These are phyloP conservation scores for Rugiboletus extremiorientalis DNA, from an alignment of 1,284 basidiomycete species.

Conservation along the genomic window DNA sequence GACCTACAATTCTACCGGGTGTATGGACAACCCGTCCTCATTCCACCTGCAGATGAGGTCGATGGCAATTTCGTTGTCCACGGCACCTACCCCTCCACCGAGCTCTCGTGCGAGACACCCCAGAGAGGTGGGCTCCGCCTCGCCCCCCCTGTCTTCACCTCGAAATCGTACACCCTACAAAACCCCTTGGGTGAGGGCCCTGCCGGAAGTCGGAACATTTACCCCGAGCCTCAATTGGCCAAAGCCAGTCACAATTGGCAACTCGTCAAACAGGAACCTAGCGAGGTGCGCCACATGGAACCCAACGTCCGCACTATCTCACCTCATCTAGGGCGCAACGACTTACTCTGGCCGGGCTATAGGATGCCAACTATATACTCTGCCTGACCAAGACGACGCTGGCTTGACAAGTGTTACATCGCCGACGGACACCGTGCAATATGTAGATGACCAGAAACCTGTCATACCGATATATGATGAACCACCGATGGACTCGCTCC, in stretches of 20 bases:
- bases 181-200: constrained; percentile 25
- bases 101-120: background rate
- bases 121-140: constrained; percentile 1
- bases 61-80: constrained; percentile 20
- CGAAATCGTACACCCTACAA: constrained; percentile 33
- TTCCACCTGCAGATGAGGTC: constrained; percentile 23
- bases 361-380: constrained; percentile 19
- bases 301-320: background rate
- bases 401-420: background rate
- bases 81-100: constrained; percentile 3
- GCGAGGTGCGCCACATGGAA: constrained; percentile 20
- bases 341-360: constrained; percentile 17
- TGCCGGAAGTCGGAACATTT: background rate
- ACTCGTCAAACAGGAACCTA: constrained; percentile 25
- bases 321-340: constrained; percentile 13
- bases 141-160: constrained; percentile 4
- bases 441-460: constrained; percentile 12
- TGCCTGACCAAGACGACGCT: constrained; percentile 17
- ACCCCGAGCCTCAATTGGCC: background rate
- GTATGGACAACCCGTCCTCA: constrained; percentile 33
- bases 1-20: constrained; percentile 34
- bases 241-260: constrained; percentile 18
- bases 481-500: constrained; percentile 34
- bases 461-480: constrained; percentile 6
- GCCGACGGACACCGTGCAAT: background rate